Base-by-base conservation (phyloP, 352 stramenopile genomes). In the Pythium rhizo-oryzae region DNA sequence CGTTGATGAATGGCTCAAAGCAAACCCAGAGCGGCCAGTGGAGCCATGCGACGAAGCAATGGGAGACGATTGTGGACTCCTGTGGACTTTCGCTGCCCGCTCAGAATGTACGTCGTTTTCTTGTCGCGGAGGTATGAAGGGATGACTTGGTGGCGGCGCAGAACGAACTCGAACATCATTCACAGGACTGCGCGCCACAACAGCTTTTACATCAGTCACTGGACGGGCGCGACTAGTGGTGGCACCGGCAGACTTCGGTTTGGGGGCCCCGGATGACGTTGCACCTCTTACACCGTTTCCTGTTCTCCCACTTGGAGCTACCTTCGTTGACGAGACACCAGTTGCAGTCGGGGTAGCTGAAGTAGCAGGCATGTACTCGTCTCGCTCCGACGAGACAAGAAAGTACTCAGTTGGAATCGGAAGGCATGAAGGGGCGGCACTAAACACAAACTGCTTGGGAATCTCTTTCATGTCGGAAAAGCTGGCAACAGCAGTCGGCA, bases 391-490 rank as follows among this genome's bases (percentile, higher is more conserved):
- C 9, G 13, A 60, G 8, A 59, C 55, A 33, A 51, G 60, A 65
- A 92, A 91, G 60, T 93, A 93, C 61, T 85, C 53, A 13, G 80
- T 92, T 8, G 79, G 74, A 54, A 90, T 72, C 6, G 75, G 65
- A 13, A 72, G 47, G 49, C 61, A 77, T 3, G 70, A 72, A 5
- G 65, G 70, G n/a, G 65, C 71, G 5, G 43, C 52, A 24, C 74
- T 78, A 64, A 92, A 90, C 11, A 84, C 54, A n/a, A 92, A 93
- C 47, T 91, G 81, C 25, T 74, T 75, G 0, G 83, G 84, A n/a
- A 92, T 90, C 19, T 87, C 80, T 23, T 74, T 79, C 65, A 78
- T 81, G 5, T 77, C 72, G 2, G 75, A 63, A 44, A 74, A 76
- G 16, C 28, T 19, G 13, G 64, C 73, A 39, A 75, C 65, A 2